These are phyloP conservation scores for Hypomyces perniciosus DNA, from an alignment of 2,329 filamentous ascomycete genomes.

Conservation along the genomic window DNA sequence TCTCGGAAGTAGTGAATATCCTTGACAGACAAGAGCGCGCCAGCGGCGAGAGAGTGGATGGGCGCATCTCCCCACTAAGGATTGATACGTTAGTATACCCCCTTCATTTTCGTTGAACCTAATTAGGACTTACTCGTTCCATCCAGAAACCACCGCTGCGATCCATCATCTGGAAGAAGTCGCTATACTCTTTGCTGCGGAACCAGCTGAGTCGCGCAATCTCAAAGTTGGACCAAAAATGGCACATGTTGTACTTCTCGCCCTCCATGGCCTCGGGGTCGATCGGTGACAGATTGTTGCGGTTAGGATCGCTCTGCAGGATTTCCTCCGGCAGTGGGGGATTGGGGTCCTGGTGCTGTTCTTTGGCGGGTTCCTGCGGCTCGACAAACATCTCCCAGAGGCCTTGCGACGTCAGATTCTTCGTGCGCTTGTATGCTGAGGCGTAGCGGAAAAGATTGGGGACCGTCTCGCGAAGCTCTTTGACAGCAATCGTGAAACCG, in stretches of 20 bases:
- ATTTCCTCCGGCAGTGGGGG: conserved; percentile 74
- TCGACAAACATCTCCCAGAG: conserved; percentile 99
- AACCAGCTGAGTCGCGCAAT: conserved; percentile 94
- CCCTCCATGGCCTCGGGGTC: conserved; percentile 94
- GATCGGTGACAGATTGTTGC: conserved; percentile 67
- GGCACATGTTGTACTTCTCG: conserved; percentile 99
- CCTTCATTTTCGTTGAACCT: background rate
- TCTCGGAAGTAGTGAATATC: conserved; percentile 99
- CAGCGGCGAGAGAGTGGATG: conserved; percentile 94
- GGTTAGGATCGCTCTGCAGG: conserved; percentile 65
- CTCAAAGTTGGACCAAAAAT: conserved; percentile 99
- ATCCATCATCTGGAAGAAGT: conserved; percentile 99
- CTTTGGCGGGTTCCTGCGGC: conserved; percentile 58
- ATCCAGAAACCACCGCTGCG: conserved; percentile 98
- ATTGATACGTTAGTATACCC: conserved; percentile 19
- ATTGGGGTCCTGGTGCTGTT: conserved; percentile 57
- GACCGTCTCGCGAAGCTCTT: conserved; percentile 94
- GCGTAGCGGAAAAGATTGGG: conserved; percentile 98
- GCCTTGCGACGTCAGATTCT: conserved; percentile 85
- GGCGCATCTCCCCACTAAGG: conserved; percentile 93
- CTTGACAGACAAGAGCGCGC: conserved; percentile 69
- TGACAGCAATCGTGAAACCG: conserved; percentile 97
- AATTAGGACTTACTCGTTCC: conserved; percentile 66
- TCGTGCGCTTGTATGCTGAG: conserved; percentile 91
- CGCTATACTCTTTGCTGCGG: conserved; percentile 92